Percentiles rank a stretch among this genome's conserved stretches.
phyloP scores from a whole-genome alignment of 495 filamentous ascomycete species.

The Tuber aestivum region DNA sequence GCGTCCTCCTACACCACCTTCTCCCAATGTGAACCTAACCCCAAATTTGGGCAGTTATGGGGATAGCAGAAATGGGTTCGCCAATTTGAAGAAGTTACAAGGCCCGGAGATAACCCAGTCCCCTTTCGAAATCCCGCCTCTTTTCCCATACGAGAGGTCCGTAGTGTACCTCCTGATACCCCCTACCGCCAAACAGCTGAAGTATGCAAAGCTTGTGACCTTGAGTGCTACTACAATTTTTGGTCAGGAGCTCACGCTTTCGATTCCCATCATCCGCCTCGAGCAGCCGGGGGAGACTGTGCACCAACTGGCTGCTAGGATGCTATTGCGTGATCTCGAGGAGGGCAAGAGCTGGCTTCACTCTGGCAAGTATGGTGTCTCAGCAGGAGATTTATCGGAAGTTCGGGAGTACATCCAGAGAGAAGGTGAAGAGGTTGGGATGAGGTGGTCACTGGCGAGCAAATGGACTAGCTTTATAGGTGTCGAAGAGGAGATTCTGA shows the following conservation, averaged over 20 bases:
- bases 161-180: conserved; percentile 58
- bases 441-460: too few relatives aligned
- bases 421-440: too few relatives aligned
- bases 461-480: conserved; percentile 68
- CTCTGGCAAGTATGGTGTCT: neutral
- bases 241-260: conserved; percentile 54
- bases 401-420: too few relatives aligned
- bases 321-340: conserved; percentile 61
- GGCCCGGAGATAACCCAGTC: conserved; percentile 56
- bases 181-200: conserved; percentile 43
- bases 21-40: conserved; percentile 44
- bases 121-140: conserved; percentile 55
- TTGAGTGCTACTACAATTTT: conserved; percentile 48
- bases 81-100: conserved; percentile 49
- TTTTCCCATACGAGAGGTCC: conserved; percentile 59
- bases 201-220: conserved; percentile 51
- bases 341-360: conserved; percentile 61
- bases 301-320: conserved; percentile 64
- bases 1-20: conserved; percentile 50
- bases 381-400: conserved; percentile 45
- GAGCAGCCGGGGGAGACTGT: conserved; percentile 52
- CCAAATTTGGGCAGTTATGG: conserved; percentile 43
- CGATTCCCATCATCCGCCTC: conserved; percentile 55
- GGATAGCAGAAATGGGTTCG: conserved; percentile 44
- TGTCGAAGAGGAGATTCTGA: conserved; percentile 47